These are phyloP conservation scores for Podaxis pistillaris DNA, from an alignment of 768 basidiomycete species.

Conservation along the genomic window DNA sequence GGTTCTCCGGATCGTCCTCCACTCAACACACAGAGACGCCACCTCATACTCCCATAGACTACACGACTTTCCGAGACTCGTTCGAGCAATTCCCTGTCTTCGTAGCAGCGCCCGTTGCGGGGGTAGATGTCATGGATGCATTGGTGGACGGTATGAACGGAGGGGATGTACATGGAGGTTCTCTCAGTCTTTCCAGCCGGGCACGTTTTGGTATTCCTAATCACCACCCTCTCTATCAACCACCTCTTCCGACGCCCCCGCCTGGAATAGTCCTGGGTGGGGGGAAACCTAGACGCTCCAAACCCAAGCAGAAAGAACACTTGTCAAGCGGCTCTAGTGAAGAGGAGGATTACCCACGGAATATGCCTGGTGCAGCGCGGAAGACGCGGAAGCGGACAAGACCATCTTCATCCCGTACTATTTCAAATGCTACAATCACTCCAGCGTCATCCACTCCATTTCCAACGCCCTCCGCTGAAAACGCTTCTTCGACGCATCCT, in stretches of 20 bases:
- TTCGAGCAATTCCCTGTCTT: slow-evolving; percentile 59
- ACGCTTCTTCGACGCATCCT: slow-evolving; percentile 16
- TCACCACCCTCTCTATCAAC: slow-evolving; percentile 77
- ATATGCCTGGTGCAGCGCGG: slow-evolving; percentile 27
- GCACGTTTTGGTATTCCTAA: slow-evolving; percentile 55
- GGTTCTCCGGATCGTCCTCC: slow-evolving; percentile 67
- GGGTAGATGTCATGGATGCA: slow-evolving; percentile 87
- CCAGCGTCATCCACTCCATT: slow-evolving; percentile 16
- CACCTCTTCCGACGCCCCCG: slow-evolving; percentile 81
- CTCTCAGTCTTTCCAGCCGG: slow-evolving; percentile 41
- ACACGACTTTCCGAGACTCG: slow-evolving; percentile 35
- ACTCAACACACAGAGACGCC: slow-evolving; percentile 69
- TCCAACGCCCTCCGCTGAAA: slow-evolving; percentile 13
- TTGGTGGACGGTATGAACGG: slow-evolving; percentile 90
- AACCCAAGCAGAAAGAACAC: slow-evolving; percentile 26
- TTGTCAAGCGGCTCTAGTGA: slow-evolving; percentile 50
- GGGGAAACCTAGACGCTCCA: slow-evolving; percentile 36
- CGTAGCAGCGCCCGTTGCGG: slow-evolving; percentile 74
- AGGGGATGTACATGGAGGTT: slow-evolving; percentile 49
- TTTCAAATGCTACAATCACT: slow-evolving; percentile 20
- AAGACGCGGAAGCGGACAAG: slow-evolving; percentile 32
- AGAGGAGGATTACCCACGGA: slow-evolving; percentile 43
- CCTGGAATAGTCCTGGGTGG: slow-evolving; percentile 73
- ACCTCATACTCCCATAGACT: slow-evolving; percentile 67
- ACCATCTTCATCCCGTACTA: slow-evolving; percentile 27